Conservation (phyloP, 352 stramenopile species). For the Phytophthora syringae region DNA sequence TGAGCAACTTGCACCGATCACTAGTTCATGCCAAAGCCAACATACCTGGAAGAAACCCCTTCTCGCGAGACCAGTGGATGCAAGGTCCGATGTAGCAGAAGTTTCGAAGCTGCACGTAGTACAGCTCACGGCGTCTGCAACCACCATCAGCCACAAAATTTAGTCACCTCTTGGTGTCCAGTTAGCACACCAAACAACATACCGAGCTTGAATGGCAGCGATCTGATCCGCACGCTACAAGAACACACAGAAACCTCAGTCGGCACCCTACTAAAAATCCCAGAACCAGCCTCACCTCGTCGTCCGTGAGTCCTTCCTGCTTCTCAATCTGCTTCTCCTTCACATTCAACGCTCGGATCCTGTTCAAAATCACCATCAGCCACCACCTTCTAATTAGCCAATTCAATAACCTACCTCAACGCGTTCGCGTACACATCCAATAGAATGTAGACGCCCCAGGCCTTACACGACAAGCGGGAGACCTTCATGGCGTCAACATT, state of each 20-base stretch:
- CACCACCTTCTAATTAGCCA: neutral
- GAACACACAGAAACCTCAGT: slow-evolving; percentile 7
- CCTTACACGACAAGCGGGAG: slow-evolving; percentile 74
- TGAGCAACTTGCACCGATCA: neutral
- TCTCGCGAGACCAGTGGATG: slow-evolving; percentile 83
- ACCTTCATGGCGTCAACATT: slow-evolving; percentile 75
- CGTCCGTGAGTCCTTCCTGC: slow-evolving; percentile 55
- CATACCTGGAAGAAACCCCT: slow-evolving; percentile 70
- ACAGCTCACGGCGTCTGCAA: slow-evolving; percentile 69
- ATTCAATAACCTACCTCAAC: slow-evolving; percentile 51
- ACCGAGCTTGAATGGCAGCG: slow-evolving; percentile 56
- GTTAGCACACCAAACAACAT: slow-evolving; percentile 7
- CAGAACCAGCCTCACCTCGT: slow-evolving; percentile 44
- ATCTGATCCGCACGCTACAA: slow-evolving; percentile 49
- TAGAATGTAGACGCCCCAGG: slow-evolving; percentile 78
- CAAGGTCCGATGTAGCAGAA: slow-evolving; percentile 83
- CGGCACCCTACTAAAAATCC: neutral
- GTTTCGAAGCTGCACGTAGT: slow-evolving; percentile 83
- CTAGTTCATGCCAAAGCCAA: neutral
- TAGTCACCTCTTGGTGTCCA: neutral
- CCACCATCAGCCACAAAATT: neutral
- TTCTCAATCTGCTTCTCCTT: slow-evolving; percentile 66
- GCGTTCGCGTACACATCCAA: slow-evolving; percentile 84
- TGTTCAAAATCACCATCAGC: slow-evolving; percentile 16
- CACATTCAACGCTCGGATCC: slow-evolving; percentile 62